Conservation (phyloP, 2,329 filamentous ascomycete species). For the Aspergillus hiratsukae region DNA sequence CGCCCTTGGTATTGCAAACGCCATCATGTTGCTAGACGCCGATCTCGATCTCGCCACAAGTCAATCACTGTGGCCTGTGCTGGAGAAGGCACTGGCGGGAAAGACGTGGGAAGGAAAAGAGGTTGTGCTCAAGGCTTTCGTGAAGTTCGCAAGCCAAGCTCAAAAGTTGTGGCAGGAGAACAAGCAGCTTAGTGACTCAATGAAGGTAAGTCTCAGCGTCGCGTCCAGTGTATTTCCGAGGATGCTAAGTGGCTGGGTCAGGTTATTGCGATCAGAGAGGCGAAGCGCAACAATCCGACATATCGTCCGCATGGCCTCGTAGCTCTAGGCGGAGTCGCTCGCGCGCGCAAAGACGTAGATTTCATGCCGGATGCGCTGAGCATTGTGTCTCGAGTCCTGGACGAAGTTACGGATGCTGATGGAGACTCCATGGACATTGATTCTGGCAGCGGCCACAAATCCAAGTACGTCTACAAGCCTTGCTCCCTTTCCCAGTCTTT, state of each 20-base stretch:
- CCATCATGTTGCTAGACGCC: constrained; percentile 58
- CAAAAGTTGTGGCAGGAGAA: constrained; percentile 56
- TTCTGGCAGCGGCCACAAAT: constrained; percentile 41
- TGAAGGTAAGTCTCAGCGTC: constrained; percentile 54
- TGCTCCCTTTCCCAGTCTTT: not conserved
- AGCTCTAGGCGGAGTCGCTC: constrained; percentile 68
- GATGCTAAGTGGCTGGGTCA: constrained; percentile 34
- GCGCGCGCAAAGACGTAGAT: constrained; percentile 63
- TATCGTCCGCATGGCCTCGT: constrained; percentile 74
- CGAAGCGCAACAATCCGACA: constrained; percentile 80
- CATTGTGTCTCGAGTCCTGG: constrained; percentile 61
- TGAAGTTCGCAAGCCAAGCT: constrained; percentile 67
- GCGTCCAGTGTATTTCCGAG: constrained; percentile 7
- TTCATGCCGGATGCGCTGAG: constrained; percentile 63
- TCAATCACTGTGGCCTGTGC: constrained; percentile 69
- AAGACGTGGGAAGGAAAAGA: constrained; percentile 96
- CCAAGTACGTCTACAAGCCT: constrained; percentile 18
- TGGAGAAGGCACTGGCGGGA: constrained; percentile 75
- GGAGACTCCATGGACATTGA: constrained; percentile 69
- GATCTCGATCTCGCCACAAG: constrained; percentile 58
- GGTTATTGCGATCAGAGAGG: constrained; percentile 71
- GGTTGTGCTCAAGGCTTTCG: constrained; percentile 72
- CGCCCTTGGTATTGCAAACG: constrained; percentile 72
- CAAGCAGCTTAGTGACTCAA: constrained; percentile 56
- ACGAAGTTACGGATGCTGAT: constrained; percentile 48